Evolutionary conservation across 805 yeast genomes (phyloP), one percentile per base, ranked within the genome.

Genomic region (Barnettozyma pratensis): DNA sequence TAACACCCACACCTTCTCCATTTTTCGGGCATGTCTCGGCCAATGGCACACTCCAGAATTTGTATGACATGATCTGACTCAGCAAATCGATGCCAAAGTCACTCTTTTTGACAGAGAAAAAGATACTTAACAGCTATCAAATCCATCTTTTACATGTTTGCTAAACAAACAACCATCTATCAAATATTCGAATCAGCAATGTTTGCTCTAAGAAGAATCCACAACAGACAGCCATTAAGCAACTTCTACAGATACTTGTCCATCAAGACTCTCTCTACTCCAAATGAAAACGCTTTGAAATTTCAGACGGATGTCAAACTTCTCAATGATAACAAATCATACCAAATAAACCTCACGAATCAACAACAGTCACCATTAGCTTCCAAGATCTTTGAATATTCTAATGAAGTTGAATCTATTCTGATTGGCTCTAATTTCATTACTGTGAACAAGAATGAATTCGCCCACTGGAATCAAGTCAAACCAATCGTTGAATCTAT

Each of bases 401-500:
- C 73, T 69, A 81, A 56, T 9, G 87, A 85, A 0, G 85, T 85
- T n/a, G 80, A 73, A 55, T 80, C 88, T 0, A 68, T 86, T 19
- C 77, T 86, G 81, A 77, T 86, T 55, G 92, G 92, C 19, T 77
- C 77, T n/a, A 77, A 85, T 58, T 86, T 86, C 55, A 66, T 86
- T 46, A 84, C 92, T 0, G 80, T 86, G 7, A 85, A 81, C 63
- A 86, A 85, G 62, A 79, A 78, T 56, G 81, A 78, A 52, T 79
- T 76, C 54, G 72, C 76, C 8, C 77, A 77, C 54, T 87, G 96
- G 96, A 80, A 84, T 30, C 81, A 81, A 47, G 76, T 87, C 14
- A 80, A 83, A 47, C 86, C 87, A 5, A 75, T 82, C 46, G 76
- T 87, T 49, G 72, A 77, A 55, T 62, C 74, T 6, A 63, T 75